These are phyloP conservation scores for Alternaria tenuissima DNA, from an alignment of 2,329 filamentous ascomycete genomes.

Conservation along the genomic window DNA sequence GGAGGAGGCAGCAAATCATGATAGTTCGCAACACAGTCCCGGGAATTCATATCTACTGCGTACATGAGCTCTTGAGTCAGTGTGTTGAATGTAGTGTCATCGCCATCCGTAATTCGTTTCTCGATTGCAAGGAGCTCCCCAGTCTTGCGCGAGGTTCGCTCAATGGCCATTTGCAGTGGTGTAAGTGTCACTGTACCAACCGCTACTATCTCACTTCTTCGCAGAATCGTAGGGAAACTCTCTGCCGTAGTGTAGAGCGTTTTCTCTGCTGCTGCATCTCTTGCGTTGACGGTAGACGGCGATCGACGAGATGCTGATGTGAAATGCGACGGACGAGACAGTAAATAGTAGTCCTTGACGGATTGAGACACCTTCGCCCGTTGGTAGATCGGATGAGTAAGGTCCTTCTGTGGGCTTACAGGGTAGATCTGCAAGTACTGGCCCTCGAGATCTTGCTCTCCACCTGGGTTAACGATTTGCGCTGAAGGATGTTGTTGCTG, in stretches of 20 bases:
- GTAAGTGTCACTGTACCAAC: slow-evolving; percentile 72
- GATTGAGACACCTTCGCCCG: slow-evolving; percentile 82
- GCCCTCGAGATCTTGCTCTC: slow-evolving; percentile 83
- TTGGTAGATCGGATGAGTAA: slow-evolving; percentile 84
- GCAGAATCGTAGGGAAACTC: slow-evolving; percentile 87
- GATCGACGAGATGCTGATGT: slow-evolving; percentile 77
- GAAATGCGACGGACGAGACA: slow-evolving; percentile 79
- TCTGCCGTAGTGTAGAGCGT: slow-evolving; percentile 83
- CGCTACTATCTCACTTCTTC: slow-evolving; percentile 83
- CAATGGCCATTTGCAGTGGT: slow-evolving; percentile 86
- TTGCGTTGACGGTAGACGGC: slow-evolving; percentile 70
- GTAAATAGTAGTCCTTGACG: slow-evolving; percentile 85
- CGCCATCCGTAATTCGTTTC: slow-evolving; percentile 75
- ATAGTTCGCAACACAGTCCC: slow-evolving; percentile 82
- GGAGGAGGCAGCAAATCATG: slow-evolving; percentile 72
- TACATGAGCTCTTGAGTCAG: slow-evolving; percentile 79
- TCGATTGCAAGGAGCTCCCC: slow-evolving; percentile 81
- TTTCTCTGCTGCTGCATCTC: slow-evolving; percentile 84
- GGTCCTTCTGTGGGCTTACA: slow-evolving; percentile 82
- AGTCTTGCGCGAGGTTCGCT: slow-evolving; percentile 90
- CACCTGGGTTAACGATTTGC: slow-evolving; percentile 75
- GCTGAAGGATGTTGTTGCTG: slow-evolving; percentile 89
- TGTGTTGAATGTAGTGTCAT: slow-evolving; percentile 72
- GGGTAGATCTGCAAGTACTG: slow-evolving; percentile 86
- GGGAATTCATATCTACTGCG: slow-evolving; percentile 75